These are phyloP conservation scores for Datisca glomerata DNA, from an alignment of 306 rosid genomes.

Conservation along the genomic window DNA sequence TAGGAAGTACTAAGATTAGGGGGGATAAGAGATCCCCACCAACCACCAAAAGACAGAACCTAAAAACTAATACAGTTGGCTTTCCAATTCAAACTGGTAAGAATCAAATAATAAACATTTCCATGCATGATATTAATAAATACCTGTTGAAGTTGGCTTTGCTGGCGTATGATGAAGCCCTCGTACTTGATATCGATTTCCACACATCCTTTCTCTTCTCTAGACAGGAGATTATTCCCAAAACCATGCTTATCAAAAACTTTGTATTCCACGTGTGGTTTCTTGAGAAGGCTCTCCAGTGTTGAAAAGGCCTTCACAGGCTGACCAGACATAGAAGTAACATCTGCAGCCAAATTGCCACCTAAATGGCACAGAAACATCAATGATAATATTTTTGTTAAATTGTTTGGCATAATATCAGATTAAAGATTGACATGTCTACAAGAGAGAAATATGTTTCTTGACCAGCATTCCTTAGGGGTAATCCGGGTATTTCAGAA, in stretches of 20 bases:
- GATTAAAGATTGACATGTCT: too few relatives aligned
- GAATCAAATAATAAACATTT: not conserved
- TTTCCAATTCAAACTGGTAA: too few relatives aligned
- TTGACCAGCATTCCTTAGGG: too few relatives aligned
- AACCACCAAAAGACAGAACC: too few relatives aligned
- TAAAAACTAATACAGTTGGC: too few relatives aligned
- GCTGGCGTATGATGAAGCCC: slow-evolving; percentile 89
- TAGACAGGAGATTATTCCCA: slow-evolving; percentile 49
- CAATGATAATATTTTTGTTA: too few relatives aligned
- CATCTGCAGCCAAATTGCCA: slow-evolving; percentile 73
- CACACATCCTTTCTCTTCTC: slow-evolving; percentile 74
- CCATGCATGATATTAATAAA: not conserved
- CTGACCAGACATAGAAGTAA: slow-evolving; percentile 53
- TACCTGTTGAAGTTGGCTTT: slow-evolving; percentile 89
- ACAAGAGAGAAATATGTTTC: too few relatives aligned
- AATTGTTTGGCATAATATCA: too few relatives aligned
- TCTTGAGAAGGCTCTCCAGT: slow-evolving; percentile 92
- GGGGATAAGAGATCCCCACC: too few relatives aligned
- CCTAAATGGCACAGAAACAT: too few relatives aligned
- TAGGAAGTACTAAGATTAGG: too few relatives aligned
- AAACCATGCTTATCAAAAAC: slow-evolving; percentile 79
- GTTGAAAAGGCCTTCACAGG: slow-evolving; percentile 79
- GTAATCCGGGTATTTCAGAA: too few relatives aligned
- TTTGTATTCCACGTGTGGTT: slow-evolving; percentile 76
- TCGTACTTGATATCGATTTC: slow-evolving; percentile 92